Percentiles rank a stretch among this genome's conserved stretches.
These are phyloP conservation scores for Basipetospora sp. DNA, from an alignment of 2,329 filamentous ascomycete species.

Conservation along the genomic window DNA sequence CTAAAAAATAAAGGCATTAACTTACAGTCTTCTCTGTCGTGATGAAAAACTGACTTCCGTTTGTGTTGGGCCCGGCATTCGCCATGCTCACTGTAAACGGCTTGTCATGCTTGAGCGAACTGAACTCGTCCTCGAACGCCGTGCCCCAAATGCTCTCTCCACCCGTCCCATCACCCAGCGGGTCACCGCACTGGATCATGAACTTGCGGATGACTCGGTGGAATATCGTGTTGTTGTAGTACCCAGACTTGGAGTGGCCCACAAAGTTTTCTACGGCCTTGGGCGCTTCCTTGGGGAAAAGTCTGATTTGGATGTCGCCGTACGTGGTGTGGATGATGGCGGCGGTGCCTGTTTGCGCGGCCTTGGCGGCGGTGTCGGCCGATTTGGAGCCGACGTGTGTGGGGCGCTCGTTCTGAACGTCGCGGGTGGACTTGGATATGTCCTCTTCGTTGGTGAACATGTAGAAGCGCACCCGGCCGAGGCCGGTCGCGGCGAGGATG, in stretches of 20 bases:
- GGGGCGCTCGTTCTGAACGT: conserved; percentile 90
- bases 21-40: conserved; percentile 86
- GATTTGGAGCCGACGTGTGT: conserved; percentile 27
- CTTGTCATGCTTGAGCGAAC: conserved; percentile 80
- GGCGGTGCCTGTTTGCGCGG: conserved; percentile 57
- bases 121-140: conserved; percentile 89
- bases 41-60: conserved; percentile 95
- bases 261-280: conserved; percentile 96
- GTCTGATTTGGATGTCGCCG: conserved; percentile 82
- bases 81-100: conserved; percentile 96
- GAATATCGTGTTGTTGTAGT: conserved; percentile 97
- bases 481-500: conserved; percentile 70
- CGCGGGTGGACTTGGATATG: conserved; percentile 67
- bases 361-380: conserved; percentile 38
- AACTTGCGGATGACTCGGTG: conserved; percentile 95
- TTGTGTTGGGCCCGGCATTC: conserved; percentile 88
- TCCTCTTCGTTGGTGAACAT: conserved; percentile 90
- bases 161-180: conserved; percentile 74
- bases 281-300: conserved; percentile 86
- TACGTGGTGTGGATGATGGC: conserved; percentile 84
- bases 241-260: conserved; percentile 73
- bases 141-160: conserved; percentile 87
- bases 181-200: conserved; percentile 87
- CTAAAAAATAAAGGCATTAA: conserved; percentile 11
- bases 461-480: conserved; percentile 85